Evolutionary conservation across 352 stramenopile species (phyloP).

Genomic region (Lagenidium sp.): DNA sequence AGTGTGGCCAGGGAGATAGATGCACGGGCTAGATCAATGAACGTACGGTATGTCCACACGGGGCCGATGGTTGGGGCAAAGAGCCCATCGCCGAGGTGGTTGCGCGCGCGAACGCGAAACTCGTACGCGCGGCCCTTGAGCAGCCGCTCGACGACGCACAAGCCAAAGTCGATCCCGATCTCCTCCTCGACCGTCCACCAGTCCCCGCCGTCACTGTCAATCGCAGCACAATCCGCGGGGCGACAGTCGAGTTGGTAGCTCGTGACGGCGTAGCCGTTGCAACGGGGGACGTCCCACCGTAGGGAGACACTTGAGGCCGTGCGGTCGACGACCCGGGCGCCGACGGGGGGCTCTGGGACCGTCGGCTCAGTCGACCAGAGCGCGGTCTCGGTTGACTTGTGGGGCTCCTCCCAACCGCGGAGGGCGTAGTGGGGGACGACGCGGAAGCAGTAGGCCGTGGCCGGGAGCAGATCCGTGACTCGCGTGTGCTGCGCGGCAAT

Average conservation of each 20-base stretch:
- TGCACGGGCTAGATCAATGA: background rate
- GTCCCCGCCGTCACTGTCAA: background rate
- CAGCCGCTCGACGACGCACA: slow-evolving; percentile 3
- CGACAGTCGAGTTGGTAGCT: slow-evolving; percentile 14
- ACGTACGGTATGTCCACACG: slow-evolving; percentile 20
- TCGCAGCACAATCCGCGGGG: no score
- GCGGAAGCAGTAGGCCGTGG: slow-evolving; percentile 37
- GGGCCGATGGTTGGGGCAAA: slow-evolving; percentile 3
- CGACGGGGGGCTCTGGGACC: slow-evolving; percentile 24
- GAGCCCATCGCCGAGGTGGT: slow-evolving; percentile 10
- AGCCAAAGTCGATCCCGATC: slow-evolving; percentile 7
- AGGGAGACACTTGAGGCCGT: slow-evolving; percentile 24
- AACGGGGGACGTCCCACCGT: slow-evolving; percentile 33
- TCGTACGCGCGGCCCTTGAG: slow-evolving; percentile 6
- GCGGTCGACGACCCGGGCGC: slow-evolving; percentile 23
- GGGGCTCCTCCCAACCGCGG: slow-evolving; percentile 22
- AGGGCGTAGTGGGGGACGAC: slow-evolving; percentile 33
- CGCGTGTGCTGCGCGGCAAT: slow-evolving; percentile 15
- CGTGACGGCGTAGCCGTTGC: slow-evolving; percentile 32
- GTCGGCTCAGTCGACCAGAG: slow-evolving; percentile 19
- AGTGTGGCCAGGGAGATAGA: background rate
- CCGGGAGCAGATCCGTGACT: slow-evolving; percentile 21
- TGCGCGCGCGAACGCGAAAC: slow-evolving; percentile 16
- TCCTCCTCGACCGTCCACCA: slow-evolving; percentile 3
- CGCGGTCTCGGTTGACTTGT: slow-evolving; percentile 18